Conservation (phyloP, 2,329 filamentous ascomycete genomes). For the Fusarium sp. region DNA sequence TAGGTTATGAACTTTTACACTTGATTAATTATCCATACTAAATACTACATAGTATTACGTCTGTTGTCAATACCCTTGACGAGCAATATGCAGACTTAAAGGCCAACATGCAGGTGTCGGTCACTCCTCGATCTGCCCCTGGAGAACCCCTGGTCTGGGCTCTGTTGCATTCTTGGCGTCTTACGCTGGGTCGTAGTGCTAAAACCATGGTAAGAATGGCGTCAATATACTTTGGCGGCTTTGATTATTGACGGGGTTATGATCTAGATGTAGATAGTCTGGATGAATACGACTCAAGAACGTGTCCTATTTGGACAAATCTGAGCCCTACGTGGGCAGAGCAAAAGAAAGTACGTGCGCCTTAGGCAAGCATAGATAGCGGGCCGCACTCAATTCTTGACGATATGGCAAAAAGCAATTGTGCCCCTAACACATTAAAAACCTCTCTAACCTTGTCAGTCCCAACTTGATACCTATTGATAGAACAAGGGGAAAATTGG, state of each 20-base stretch:
- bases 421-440: neutral
- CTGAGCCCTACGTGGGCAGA: neutral
- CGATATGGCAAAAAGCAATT: neutral
- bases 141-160: neutral
- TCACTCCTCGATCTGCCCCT: neutral
- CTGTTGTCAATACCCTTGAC: neutral
- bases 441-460: neutral
- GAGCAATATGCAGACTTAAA: neutral
- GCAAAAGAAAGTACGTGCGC: neutral
- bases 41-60: neutral
- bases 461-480: neutral
- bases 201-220: neutral
- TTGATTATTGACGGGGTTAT: constrained; percentile 3
- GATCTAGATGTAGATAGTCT: neutral
- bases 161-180: neutral
- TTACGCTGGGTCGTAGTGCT: neutral
- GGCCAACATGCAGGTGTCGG: neutral
- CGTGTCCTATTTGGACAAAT: neutral
- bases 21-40: neutral
- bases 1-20: neutral
- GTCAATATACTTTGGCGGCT: neutral
- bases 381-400: neutral
- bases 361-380: neutral
- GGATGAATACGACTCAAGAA: neutral
- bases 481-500: constrained; percentile 25